phyloP scores from a whole-genome alignment of 345 rosid species.

The Orychophragmus violaceus region DNA sequence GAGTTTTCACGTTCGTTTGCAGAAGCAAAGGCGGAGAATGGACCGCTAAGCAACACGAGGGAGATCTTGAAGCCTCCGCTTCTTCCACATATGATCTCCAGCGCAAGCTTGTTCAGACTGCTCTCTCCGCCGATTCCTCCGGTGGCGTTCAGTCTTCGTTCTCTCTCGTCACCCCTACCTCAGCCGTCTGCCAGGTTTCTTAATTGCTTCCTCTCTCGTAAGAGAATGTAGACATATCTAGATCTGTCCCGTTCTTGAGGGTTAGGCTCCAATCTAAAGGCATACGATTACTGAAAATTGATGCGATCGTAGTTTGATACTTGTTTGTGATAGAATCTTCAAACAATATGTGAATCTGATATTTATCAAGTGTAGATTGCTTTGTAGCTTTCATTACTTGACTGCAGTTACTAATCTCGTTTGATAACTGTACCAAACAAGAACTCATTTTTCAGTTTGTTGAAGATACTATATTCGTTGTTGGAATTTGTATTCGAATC shows the following conservation, averaged over 20 bases:
- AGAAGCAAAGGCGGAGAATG: slow-evolving; percentile 50
- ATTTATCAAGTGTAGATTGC: background rate
- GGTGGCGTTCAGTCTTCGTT: slow-evolving; percentile 84
- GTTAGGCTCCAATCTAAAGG: background rate
- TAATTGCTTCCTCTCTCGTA: background rate
- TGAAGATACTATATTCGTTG: background rate
- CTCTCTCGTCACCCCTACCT: slow-evolving; percentile 59
- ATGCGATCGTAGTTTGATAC: background rate
- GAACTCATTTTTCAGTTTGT: background rate
- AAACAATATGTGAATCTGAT: background rate
- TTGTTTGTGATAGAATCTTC: background rate
- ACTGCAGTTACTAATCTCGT: too few species aligned
- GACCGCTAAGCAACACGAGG: slow-evolving; percentile 66
- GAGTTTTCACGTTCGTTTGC: slow-evolving; percentile 74
- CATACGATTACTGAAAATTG: background rate
- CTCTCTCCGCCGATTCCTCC: slow-evolving; percentile 51
- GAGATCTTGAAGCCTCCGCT: slow-evolving; percentile 72
- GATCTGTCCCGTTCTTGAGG: background rate
- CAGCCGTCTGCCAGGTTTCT: slow-evolving; percentile 74
- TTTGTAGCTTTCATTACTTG: background rate
- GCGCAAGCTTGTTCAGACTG: slow-evolving; percentile 73
- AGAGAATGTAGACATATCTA: background rate
- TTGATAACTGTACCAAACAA: background rate
- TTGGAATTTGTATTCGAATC: background rate
- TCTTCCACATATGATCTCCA: slow-evolving; percentile 55